Evolutionary conservation across 768 basidiomycete genomes (phyloP), one percentile per base, ranked within the genome.

Genomic region (Podaxis carcinomalis): DNA sequence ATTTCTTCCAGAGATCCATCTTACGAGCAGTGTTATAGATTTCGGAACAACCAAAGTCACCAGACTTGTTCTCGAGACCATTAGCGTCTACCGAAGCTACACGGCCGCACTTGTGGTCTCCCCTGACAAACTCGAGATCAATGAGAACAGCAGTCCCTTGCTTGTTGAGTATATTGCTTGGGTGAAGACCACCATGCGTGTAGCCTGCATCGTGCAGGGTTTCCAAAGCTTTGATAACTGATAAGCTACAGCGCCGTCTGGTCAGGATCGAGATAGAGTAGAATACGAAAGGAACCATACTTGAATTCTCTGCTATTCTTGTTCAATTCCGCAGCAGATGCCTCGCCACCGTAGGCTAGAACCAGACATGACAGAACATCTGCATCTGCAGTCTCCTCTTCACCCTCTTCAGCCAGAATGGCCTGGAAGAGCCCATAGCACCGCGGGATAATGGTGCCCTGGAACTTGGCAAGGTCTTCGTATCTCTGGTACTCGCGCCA

Each of bases 1-100:
- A 52, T 60, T 60, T 60, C 59, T 60, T 60, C 59, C 59, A 60
- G 28, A 60, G 52, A 47, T 60, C 59, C 59, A 60, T 60, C 51
- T 60, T 60, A 23, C 59, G 59, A 25, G 59, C 59, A 11, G 21
- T 42, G 28, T 46, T 35, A 32, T 60, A 60, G 28, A 60, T 60
- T 37, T 60, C 59, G 42, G 59, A 44, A 35, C 59, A 60, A 7
- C 59, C 59, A 53, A 60, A 53, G 11, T 60, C 59, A 60, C 42
- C 59, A 35, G 59, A 44, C 42, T 60, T 60, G 39, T 53, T 53
- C 51, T 60, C 59, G 40, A 47, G 28, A 6, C 59, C 59, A 36
- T 46, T 60, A 13, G 37, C 40, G n/a, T 27, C 37, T 16, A 53
- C n/a, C 44, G 59, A 53, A 11, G 59, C 59, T 35, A n/a, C 32